Evolutionary conservation across 1,284 basidiomycete species (phyloP).

Genomic region (Cystobasidiaceae sp.): DNA sequence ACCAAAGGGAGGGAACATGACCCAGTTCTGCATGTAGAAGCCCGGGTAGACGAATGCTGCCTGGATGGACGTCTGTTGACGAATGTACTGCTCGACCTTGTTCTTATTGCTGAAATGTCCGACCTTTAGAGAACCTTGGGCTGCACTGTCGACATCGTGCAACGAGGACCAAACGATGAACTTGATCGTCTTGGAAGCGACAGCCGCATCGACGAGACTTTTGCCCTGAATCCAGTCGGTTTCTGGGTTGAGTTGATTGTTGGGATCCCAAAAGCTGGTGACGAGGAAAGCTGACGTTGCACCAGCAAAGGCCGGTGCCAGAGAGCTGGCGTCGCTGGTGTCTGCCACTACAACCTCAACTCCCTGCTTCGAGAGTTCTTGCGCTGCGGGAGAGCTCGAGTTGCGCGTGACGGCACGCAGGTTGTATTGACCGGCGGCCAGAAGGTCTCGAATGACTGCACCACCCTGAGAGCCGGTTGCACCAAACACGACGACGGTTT

Average conservation of each 20-base stretch:
- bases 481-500: constrained; percentile 36
- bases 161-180: not conserved
- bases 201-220: constrained; percentile 14
- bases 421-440: constrained; percentile 32
- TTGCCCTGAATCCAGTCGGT: constrained; percentile 27
- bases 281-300: constrained; percentile 37
- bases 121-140: not conserved
- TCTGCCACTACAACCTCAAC: constrained; percentile 37
- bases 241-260: constrained; percentile 7
- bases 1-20: constrained; percentile 21
- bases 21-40: constrained; percentile 27
- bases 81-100: constrained; percentile 28
- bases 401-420: constrained; percentile 39
- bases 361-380: constrained; percentile 33
- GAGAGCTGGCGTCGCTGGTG: constrained; percentile 11
- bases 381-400: constrained; percentile 30
- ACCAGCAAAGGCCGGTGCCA: constrained; percentile 35
- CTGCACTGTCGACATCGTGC: not conserved
- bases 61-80: not conserved
- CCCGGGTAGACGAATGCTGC: constrained; percentile 26
- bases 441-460: constrained; percentile 36
- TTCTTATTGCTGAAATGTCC: constrained; percentile 8
- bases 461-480: constrained; percentile 40
- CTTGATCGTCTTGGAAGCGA: not conserved
- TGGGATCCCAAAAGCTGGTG: constrained; percentile 33